A percentile compares a stretch with the other conserved stretches of the same genome.
These are phyloP conservation scores for Tubosaeta sp. DNA, from an alignment of 768 basidiomycete genomes.

Conservation along the genomic window DNA sequence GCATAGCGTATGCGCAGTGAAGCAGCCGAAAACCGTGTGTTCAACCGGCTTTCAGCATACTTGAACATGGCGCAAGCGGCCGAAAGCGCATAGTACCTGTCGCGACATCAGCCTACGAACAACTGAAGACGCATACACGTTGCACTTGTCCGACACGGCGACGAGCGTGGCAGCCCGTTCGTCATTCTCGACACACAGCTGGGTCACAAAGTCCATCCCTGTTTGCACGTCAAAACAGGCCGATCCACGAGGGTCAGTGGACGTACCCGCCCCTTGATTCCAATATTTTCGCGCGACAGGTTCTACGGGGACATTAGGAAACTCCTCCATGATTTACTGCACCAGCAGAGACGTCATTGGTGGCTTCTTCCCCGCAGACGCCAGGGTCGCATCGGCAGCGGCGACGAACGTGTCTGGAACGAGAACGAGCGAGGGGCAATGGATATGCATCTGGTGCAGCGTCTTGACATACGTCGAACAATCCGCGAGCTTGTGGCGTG, in stretches of 20 bases:
- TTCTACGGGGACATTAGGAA: slow-evolving; percentile 62
- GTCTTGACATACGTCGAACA: slow-evolving; percentile 88
- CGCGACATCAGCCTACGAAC: slow-evolving; percentile 3
- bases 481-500: slow-evolving; percentile 61
- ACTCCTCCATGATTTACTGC: slow-evolving; percentile 69
- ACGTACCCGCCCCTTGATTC: slow-evolving; percentile 74
- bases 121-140: slow-evolving; percentile 32
- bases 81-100: slow-evolving; percentile 84
- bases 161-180: slow-evolving; percentile 78
- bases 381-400: slow-evolving; percentile 44
- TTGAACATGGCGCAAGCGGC: slow-evolving; percentile 87
- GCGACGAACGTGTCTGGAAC: slow-evolving; percentile 82
- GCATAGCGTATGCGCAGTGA: slow-evolving; percentile 75
- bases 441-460: slow-evolving; percentile 78
- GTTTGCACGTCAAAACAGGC: not conserved
- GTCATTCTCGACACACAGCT: slow-evolving; percentile 76
- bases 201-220: slow-evolving; percentile 78
- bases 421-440: slow-evolving; percentile 65
- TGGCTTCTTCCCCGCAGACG: slow-evolving; percentile 42
- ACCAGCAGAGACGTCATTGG: slow-evolving; percentile 59
- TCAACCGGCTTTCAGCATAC: slow-evolving; percentile 65
- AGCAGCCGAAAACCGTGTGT: slow-evolving; percentile 61
- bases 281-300: slow-evolving; percentile 77
- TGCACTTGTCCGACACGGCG: slow-evolving; percentile 73
- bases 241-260: not conserved